Base-by-base conservation (phyloP, 2,329 filamentous ascomycete genomes). In the Pestalotiopsis sp. region DNA sequence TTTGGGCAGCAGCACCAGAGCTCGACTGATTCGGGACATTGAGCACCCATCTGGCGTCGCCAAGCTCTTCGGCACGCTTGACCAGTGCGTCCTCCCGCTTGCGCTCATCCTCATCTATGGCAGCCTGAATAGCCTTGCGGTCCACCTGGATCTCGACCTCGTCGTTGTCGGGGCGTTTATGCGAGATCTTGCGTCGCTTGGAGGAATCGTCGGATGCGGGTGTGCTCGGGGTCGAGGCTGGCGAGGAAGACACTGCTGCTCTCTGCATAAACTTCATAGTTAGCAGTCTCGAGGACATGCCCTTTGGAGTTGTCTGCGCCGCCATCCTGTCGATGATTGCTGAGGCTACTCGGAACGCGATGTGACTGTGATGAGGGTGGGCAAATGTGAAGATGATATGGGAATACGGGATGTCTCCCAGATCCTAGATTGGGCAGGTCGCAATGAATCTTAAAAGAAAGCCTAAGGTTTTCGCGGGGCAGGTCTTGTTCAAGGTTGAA, bases 181-280 rank as follows among this genome's bases (percentile, higher is more conserved):
- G 82, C 69, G 69, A 81, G 65, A 77, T 79, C 75, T 91, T 92
- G 72, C 89, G 87, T 72, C 90, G 90, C 80, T 95, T 94, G 14
- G 87, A 82, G 75, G 78, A 87, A 20, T 86, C 83, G 23, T 87
- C 85, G 64, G 69, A 81, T 75, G 68, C 83, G 77, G 71, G 87
- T 79, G 69, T 83, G 66, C 75, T 74, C 69, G 85, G 80, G 3
- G 80, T 76, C 69, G 76, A 81, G 41, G 59, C 27, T 62, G 70
- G 81, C 78, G 83, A 83, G 64, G 83, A 83, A 27, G 91, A 88
- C 64, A 91, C 90, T 64, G 90, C 92, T 71, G 93, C 92, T 75
- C 95, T 89, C 84, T 97, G 95, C 95, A 98, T 98, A 79, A 98
- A 98, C 84, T 97, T 97, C 94, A 97, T 98, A 49, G 93, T 95